phyloP scores from a whole-genome alignment of 139 green algal species.

The Coccomyxa sp. region DNA sequence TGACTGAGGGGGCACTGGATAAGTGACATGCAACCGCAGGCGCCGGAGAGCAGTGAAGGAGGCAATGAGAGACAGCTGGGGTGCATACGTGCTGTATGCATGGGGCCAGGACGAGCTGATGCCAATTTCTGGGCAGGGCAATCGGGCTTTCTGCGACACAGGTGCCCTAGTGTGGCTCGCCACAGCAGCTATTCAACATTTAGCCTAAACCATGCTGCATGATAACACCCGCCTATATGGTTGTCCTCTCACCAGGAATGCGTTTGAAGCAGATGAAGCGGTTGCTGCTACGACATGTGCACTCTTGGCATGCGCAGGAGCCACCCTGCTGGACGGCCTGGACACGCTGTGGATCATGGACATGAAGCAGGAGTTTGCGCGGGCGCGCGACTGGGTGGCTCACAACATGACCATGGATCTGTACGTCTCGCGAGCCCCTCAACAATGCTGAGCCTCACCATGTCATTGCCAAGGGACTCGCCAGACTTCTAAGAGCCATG shows the following conservation, averaged over 20 bases:
- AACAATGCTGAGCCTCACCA: too few relatives aligned
- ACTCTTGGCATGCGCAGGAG: constrained; percentile 58
- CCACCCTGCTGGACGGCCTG: constrained; percentile 58
- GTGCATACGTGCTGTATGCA: constrained; percentile 38
- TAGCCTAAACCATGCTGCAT: too few relatives aligned
- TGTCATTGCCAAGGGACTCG: too few relatives aligned
- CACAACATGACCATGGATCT: constrained; percentile 45
- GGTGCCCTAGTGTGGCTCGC: too few relatives aligned
- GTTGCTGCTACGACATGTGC: constrained; percentile 31
- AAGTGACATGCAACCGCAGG: too few relatives aligned
- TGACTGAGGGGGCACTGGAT: too few relatives aligned
- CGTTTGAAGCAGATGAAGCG: too few relatives aligned
- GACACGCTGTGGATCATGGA: constrained; percentile 75
- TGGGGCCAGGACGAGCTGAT: constrained; percentile 58
- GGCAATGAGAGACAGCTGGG: constrained; percentile 32
- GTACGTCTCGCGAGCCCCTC: too few relatives aligned
- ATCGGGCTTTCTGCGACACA: constrained; percentile 26
- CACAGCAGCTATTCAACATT: too few relatives aligned
- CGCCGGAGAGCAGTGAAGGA: constrained; percentile 12
- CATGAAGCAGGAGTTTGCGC: constrained; percentile 41
- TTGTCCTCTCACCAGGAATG: too few relatives aligned
- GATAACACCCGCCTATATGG: too few relatives aligned
- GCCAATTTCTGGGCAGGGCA: constrained; percentile 26
- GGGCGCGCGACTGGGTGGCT: constrained; percentile 40
- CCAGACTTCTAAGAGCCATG: too few relatives aligned